phyloP scores from a whole-genome alignment of 2,329 filamentous ascomycete species.

The Akanthomyces lecanii region DNA sequence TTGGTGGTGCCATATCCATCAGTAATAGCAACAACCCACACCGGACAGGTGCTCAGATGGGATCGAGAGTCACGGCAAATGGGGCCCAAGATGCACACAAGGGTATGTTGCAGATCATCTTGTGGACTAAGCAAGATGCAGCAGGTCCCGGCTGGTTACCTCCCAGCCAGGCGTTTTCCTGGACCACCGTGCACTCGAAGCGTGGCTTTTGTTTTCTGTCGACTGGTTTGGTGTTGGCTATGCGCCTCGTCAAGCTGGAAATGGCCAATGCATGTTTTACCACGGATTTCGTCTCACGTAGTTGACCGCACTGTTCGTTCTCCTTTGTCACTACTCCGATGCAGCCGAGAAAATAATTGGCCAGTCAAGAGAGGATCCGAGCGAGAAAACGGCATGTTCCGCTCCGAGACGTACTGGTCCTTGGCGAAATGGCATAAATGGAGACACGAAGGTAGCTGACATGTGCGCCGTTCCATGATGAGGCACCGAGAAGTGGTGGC shows the following conservation, averaged over 20 bases:
- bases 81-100: neutral
- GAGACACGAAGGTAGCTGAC: neutral
- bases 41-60: slow-evolving; percentile 1
- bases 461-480: neutral
- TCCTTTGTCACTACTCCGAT: neutral
- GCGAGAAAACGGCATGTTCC: neutral
- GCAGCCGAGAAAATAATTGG: neutral
- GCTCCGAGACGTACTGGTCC: neutral
- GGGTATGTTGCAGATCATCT: slow-evolving; percentile 8
- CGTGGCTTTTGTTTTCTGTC: too few relatives aligned
- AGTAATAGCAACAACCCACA: neutral
- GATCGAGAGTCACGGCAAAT: neutral
- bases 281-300: neutral
- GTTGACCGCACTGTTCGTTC: neutral
- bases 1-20: too few relatives aligned
- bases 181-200: neutral
- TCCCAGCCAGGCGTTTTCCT: neutral
- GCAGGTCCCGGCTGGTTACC: neutral
- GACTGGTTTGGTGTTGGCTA: too few relatives aligned
- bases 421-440: neutral
- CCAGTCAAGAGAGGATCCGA: neutral
- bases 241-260: too few relatives aligned
- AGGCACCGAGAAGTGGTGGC: neutral
- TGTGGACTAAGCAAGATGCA: neutral
- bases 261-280: neutral